phyloP scores from a whole-genome alignment of 495 filamentous ascomycete species.

The Poronia punctata region DNA sequence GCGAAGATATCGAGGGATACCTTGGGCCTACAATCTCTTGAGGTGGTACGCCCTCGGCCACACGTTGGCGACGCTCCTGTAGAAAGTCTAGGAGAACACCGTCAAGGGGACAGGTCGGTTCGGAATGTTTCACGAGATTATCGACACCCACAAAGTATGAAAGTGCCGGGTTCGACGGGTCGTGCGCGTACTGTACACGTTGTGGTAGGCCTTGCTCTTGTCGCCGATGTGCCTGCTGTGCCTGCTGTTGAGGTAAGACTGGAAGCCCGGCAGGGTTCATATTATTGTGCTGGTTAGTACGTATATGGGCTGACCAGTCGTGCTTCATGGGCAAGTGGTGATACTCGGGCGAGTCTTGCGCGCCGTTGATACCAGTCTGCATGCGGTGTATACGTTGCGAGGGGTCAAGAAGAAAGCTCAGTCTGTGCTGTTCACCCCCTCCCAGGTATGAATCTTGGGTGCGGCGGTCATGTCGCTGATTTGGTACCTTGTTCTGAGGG shows the following conservation, averaged over 20 bases:
- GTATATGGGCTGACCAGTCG: conserved; percentile 35
- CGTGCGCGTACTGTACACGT: conserved; percentile 13
- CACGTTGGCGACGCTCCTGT: conserved; percentile 55
- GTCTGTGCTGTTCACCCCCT: conserved; percentile 51
- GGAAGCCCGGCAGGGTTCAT: too few relatives aligned
- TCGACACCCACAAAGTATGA: conserved; percentile 13
- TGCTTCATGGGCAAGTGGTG: conserved; percentile 36
- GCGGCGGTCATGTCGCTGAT: conserved; percentile 50
- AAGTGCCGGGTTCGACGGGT: not conserved
- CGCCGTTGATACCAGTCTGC: conserved; percentile 29
- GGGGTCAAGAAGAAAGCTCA: conserved; percentile 60
- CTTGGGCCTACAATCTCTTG: conserved; percentile 61
- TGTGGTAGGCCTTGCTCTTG: not conserved
- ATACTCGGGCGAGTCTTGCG: conserved; percentile 29
- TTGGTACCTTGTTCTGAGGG: conserved; percentile 22
- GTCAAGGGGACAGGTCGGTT: conserved; percentile 67
- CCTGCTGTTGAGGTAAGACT: too few relatives aligned
- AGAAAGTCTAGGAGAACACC: conserved; percentile 70
- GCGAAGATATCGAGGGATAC: conserved; percentile 68
- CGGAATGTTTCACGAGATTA: conserved; percentile 50
- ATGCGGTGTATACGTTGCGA: conserved; percentile 27
- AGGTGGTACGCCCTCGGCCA: conserved; percentile 51
- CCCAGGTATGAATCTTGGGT: conserved; percentile 52
- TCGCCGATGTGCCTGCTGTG: not conserved
- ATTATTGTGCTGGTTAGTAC: not conserved